Evolutionary conservation across 2,329 filamentous ascomycete genomes (phyloP), one percentile per base, ranked within the genome.

Genomic region (Cercospora sesami): DNA sequence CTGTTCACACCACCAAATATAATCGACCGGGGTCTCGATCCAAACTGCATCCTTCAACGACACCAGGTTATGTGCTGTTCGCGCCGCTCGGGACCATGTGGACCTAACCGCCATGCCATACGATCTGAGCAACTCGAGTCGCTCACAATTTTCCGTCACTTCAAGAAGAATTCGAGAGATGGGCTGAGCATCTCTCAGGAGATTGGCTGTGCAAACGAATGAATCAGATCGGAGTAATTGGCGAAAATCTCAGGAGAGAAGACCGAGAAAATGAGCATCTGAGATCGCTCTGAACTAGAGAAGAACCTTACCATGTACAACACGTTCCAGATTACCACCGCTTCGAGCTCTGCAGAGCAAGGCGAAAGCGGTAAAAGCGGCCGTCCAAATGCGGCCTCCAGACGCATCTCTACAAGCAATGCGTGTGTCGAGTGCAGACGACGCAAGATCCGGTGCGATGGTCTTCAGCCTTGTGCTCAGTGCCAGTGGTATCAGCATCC

Each of bases 381-480:
- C 76, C 64, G 73, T 74, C 64, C 78, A 77, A 45, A 59, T 42
- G 73, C 77, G 23, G 79, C 77, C 48, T 81, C 81, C 23, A 75
- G 81, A 39, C 78, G 82, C 5, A 83, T 83, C 57, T 83, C 82
- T 4, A 84, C 82, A 4, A 82, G 78, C 73, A 83, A 90, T 75
- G 90, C 90, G 42, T 93, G 90, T 78, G 89, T 90, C 59, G 90
- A 91, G 74, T 93, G 91, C 81, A 89, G 93, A 76, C 86, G 91
- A 73, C 86, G 91, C 69, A 95, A 94, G 80, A 94, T 94, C 65
- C 89, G 92, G 71, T 95, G 92, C 76, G 91, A 94, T 81, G 92
- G 92, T 64, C 87, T 90, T 72, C 90, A 92, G 75, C 92, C 92
- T 10, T 95, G 92, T 76, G 90, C 91, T 42, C 91, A 93, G 77